phyloP scores from a whole-genome alignment of 1,284 basidiomycete genomes.

The Anthracocystis setariae region DNA sequence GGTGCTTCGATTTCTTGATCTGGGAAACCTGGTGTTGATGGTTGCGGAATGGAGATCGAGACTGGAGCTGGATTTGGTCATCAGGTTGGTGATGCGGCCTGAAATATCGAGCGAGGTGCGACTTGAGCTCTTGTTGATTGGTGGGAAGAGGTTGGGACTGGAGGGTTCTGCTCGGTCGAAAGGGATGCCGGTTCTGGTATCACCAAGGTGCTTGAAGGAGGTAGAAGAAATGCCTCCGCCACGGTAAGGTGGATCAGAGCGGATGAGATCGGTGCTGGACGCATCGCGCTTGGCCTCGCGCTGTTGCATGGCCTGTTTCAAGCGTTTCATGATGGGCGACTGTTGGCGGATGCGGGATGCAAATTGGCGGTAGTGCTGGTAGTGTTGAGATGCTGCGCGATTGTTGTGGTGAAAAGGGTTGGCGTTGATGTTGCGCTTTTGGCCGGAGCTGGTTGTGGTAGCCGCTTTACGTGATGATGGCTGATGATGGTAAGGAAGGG shows the following conservation, averaged over 20 bases:
- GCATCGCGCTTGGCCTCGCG: conserved; percentile 38
- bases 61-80: conserved; percentile 41
- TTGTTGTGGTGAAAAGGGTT: no score
- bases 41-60: no score
- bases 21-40: conserved; percentile 27
- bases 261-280: conserved; percentile 7
- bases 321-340: conserved; percentile 26
- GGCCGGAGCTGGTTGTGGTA: no score
- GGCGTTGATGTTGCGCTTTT: no score
- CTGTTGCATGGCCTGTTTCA: conserved; percentile 45
- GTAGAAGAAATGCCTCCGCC: conserved; percentile 38
- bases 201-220: conserved; percentile 31
- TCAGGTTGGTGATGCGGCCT: conserved; percentile 32
- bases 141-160: conserved; percentile 28
- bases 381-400: not conserved
- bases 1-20: conserved; percentile 27
- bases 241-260: conserved; percentile 20
- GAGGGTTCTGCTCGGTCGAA: conserved; percentile 4
- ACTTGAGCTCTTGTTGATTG: conserved; percentile 31
- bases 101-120: conserved; percentile 45
- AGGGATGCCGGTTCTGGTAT: conserved; percentile 15
- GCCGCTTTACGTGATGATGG: not conserved
- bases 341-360: not conserved
- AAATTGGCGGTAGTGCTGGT: not conserved
- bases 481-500: not conserved